Base-by-base conservation (phyloP, 306 rosid genomes). In the Acacia crassicarpa region DNA sequence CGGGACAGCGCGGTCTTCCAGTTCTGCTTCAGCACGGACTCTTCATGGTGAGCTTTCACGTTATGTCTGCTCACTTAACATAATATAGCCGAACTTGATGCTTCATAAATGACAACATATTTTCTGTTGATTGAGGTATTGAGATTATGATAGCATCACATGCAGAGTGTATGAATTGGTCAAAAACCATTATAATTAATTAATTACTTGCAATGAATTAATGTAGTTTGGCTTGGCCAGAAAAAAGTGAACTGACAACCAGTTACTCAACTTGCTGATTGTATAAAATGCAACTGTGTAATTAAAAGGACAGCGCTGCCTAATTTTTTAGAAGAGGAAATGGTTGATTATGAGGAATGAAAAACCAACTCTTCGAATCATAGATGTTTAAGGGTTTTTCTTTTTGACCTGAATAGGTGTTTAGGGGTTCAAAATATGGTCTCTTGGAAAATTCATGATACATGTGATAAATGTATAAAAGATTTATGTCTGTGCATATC, bases 11-110 rank as follows among this genome's bases (percentile, higher is more conserved):
- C 33, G 91, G 93, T 38, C 92, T 91, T 76, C 97, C 99, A 51
- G 88, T 93, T 84, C 87, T 95, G 83, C 98, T 95, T 77, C 92
- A 79, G 81, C 99, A 95, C 79, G 99, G 99, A 2, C 88, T 95
- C 68, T 91, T 95, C 90, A 88, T 91, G 97, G 97, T 92, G 53
- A 89, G 44, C 33, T 59, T 66, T 75, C 83, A 20, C 33, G 41
- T 66, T 61, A 10, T 72, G 19, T 66, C 0, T n/a, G 19, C 77
- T 83, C 59, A 15, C 23, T 66, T 54, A 1, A 22, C 48, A 10
- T 2, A 25, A 6, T 51, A n/a, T 40, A 32, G 0, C 35, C 32
- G 25, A 49, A 14, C 30, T 51, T 73, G 23, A 72, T 72, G n/a
- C 58, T 10, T 45, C 1, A 27, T 23, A 25, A 19, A 15, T 46